A percentile compares a stretch with the other conserved stretches of the same genome.
These are phyloP conservation scores for Dryadomyces quercus-mongolicae DNA, from an alignment of 2,329 filamentous ascomycete genomes.

Conservation along the genomic window DNA sequence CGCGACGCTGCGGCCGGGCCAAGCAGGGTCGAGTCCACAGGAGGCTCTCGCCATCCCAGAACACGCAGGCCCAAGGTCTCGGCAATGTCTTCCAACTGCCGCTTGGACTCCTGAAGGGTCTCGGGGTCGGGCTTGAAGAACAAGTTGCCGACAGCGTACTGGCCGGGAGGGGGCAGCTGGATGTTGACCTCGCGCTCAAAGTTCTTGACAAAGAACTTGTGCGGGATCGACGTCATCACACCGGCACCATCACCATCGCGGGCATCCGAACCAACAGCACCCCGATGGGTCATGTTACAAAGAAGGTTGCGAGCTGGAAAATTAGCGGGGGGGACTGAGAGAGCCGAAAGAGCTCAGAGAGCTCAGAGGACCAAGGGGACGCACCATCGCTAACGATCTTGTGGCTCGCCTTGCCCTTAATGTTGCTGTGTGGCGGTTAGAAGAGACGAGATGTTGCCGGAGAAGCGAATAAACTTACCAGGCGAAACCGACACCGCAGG, in stretches of 20 bases:
- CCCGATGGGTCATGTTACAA: conserved; percentile 99
- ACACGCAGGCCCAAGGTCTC: conserved; percentile 78
- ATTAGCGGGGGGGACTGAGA: too few relatives aligned
- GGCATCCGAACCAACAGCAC: conserved; percentile 93
- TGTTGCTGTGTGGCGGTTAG: too few relatives aligned
- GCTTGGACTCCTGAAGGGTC: conserved; percentile 78
- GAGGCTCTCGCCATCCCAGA: conserved; percentile 91
- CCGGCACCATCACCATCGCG: conserved; percentile 96
- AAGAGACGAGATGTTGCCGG: too few relatives aligned
- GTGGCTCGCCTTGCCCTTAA: conserved; percentile 94
- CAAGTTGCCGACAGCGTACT: conserved; percentile 94
- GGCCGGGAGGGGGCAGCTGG: conserved; percentile 74
- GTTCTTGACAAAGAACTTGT: conserved; percentile 98
- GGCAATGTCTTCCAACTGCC: conserved; percentile 88
- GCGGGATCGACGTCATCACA: conserved; percentile 98
- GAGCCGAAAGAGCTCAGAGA: too few relatives aligned
- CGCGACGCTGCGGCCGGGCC: conserved; percentile 86
- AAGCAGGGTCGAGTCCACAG: conserved; percentile 83
- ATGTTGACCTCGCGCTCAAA: conserved; percentile 85
- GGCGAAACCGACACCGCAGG: conserved; percentile 97
- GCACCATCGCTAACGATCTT: conserved; percentile 98
- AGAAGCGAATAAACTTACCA: too few relatives aligned
- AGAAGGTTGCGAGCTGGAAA: conserved; percentile 77
- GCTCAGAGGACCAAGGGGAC: too few relatives aligned
- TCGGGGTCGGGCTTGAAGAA: conserved; percentile 98